These are phyloP conservation scores for Mycogone perniciosa DNA, from an alignment of 2,329 filamentous ascomycete species.

Conservation along the genomic window DNA sequence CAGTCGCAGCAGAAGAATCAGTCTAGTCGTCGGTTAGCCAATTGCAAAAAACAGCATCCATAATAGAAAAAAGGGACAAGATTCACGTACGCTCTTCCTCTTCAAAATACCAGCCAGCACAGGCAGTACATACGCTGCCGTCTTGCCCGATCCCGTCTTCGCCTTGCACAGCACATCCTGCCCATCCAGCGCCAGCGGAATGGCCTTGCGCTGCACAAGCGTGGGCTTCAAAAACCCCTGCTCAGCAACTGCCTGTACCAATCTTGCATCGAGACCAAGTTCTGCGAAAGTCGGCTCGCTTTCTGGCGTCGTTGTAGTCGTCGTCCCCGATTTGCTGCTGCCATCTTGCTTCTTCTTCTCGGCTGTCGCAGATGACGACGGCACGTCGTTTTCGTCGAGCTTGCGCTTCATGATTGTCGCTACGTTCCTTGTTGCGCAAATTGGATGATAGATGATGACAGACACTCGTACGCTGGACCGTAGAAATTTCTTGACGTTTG, in stretches of 20 bases:
- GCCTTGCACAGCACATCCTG: constrained; percentile 87
- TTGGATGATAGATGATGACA: neutral
- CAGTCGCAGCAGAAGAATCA: constrained; percentile 49
- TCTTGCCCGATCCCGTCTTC: constrained; percentile 95
- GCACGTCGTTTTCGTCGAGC: constrained; percentile 49
- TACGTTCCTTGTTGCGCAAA: neutral
- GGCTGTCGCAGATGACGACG: constrained; percentile 26
- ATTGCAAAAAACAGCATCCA: neutral
- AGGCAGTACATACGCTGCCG: constrained; percentile 88
- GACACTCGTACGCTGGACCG: neutral
- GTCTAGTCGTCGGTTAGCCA: constrained; percentile 29
- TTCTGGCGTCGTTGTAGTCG: constrained; percentile 7
- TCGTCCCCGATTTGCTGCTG: constrained; percentile 16
- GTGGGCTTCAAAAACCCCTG: constrained; percentile 83
- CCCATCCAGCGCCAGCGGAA: constrained; percentile 80
- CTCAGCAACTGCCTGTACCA: constrained; percentile 79
- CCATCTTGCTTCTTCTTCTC: constrained; percentile 18
- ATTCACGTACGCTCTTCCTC: constrained; percentile 55
- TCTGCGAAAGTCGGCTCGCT: constrained; percentile 59
- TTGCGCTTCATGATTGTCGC: constrained; percentile 51
- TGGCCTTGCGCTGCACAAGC: constrained; percentile 79
- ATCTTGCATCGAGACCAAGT: constrained; percentile 73
- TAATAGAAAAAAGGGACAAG: neutral
- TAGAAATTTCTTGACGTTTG: neutral
- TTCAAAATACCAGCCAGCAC: constrained; percentile 79